These are phyloP conservation scores for Sarocladium oryzae DNA, from an alignment of 2,329 filamentous ascomycete species.

Conservation along the genomic window DNA sequence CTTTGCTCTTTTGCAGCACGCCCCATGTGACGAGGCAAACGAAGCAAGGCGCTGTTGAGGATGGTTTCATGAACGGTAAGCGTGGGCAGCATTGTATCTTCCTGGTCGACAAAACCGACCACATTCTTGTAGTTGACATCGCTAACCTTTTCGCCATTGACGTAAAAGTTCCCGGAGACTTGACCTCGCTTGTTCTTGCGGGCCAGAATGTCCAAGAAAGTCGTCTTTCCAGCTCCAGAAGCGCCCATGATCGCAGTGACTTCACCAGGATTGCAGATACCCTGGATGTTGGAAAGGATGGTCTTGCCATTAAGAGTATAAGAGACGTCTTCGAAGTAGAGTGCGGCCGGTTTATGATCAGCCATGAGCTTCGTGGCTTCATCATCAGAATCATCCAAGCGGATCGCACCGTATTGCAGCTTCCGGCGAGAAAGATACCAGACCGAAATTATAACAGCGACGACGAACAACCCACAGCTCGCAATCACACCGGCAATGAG, in stretches of 20 bases:
- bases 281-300: slow-evolving; percentile 74
- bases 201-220: slow-evolving; percentile 90
- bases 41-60: slow-evolving; percentile 82
- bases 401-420: slow-evolving; percentile 64
- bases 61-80: slow-evolving; percentile 98
- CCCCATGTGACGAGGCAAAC: slow-evolving; percentile 90
- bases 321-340: slow-evolving; percentile 82
- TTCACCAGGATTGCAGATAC: slow-evolving; percentile 89
- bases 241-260: slow-evolving; percentile 97
- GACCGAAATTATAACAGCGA: slow-evolving; percentile 72
- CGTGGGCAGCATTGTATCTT: slow-evolving; percentile 93
- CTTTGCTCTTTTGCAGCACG: slow-evolving; percentile 80
- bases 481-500: slow-evolving; percentile 93
- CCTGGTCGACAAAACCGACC: slow-evolving; percentile 95
- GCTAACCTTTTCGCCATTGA: slow-evolving; percentile 85
- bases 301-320: slow-evolving; percentile 84
- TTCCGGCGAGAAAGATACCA: slow-evolving; percentile 84
- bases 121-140: slow-evolving; percentile 85
- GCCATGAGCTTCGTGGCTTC: slow-evolving; percentile 80
- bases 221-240: slow-evolving; percentile 95
- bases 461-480: slow-evolving; percentile 75
- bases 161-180: slow-evolving; percentile 73
- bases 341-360: slow-evolving; percentile 82
- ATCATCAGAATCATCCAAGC: slow-evolving; percentile 84
- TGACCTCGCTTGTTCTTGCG: slow-evolving; percentile 91